Base-by-base conservation (phyloP, 2,329 filamentous ascomycete genomes). In the Fusarium robinianum region DNA sequence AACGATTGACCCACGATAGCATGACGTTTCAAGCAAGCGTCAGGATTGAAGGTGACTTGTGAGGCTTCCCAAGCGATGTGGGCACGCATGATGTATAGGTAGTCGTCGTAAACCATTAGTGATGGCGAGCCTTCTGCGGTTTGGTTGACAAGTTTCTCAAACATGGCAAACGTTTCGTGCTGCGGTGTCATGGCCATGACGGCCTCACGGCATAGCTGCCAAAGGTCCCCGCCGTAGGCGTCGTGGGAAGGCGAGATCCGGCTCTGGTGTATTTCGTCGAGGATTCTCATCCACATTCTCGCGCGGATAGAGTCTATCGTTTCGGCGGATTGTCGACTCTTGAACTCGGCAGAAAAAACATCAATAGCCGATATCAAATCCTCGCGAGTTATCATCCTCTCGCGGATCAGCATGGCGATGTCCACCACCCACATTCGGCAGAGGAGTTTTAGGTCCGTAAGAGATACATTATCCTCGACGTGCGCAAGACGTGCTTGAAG, bases 331-430 rank as follows among this genome's bases (percentile, higher is more conserved):
- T 33, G 19, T 21, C 32, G 44, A 8, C 19, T n/a, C 23, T 31
- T 53, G 6, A 47, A 15, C 5, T 27, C 12, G 11, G 38, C 30
- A 29, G 51, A 45, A 14, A 60, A 57, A 5, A 54, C 50, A n/a
- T 58, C 51, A 10, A 60, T 37, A 10, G 50, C 41, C 16, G 46
- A 27, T 15, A 47, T 23, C 33, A 62, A 26, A 31, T 61, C 55
- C 14, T 47, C 31, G 17, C 25, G 36, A 8, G 48, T 49, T 10
- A 58, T 39, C 17, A 32, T 41, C 19, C 41, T 50, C 17, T 14
- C 12, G 6, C 21, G 34, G n/a, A 56, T 47, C 25, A 51, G 35
- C 7, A 19, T n/a, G n/a, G 43, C 24, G 19, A 60, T 10, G 3
- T 36, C 32, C 15, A 29, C 8, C 5, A 44, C 21, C 16, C 49